Percentiles rank a stretch among this genome's conserved stretches.
phyloP scores from a whole-genome alignment of 805 yeast genomes.

The Candida suzukii region DNA sequence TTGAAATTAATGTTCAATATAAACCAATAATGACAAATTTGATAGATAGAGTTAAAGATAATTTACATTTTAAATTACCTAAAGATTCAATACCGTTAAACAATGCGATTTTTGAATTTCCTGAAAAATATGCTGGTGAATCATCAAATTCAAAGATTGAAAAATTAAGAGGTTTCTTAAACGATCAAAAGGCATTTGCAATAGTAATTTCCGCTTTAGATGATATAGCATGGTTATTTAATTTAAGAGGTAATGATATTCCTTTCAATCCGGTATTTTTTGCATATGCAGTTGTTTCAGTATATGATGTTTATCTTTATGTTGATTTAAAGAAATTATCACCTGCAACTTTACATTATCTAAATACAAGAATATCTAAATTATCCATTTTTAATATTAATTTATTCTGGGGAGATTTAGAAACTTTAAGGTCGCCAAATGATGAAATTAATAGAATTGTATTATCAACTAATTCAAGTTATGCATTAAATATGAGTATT shows the following conservation, averaged over 20 bases:
- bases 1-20: conserved; percentile 34
- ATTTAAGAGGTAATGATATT: conserved; percentile 58
- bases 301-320: conserved; percentile 29
- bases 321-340: conserved; percentile 30
- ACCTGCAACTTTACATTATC: conserved; percentile 1
- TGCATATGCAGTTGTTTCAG: conserved; percentile 47
- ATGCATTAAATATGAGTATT: conserved; percentile 19
- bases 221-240: conserved; percentile 47
- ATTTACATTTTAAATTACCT: conserved; percentile 11
- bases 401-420: conserved; percentile 52
- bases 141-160: conserved; percentile 28
- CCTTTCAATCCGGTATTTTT: conserved; percentile 84
- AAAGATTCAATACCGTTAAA: conserved; percentile 10
- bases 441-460: conserved; percentile 6
- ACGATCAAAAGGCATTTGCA: conserved; percentile 28
- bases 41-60: conserved; percentile 67
- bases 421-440: conserved; percentile 15
- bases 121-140: conserved; percentile 36
- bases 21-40: conserved; percentile 55
- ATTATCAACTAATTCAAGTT: conserved; percentile 20
- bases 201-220: conserved; percentile 46
- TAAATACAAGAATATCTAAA: conserved; percentile 19
- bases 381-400: conserved; percentile 44
- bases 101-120: conserved; percentile 28
- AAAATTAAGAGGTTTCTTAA: conserved; percentile 21